phyloP scores from a whole-genome alignment of 1,139 yeast species.

The Yamadazyma diospyri region DNA sequence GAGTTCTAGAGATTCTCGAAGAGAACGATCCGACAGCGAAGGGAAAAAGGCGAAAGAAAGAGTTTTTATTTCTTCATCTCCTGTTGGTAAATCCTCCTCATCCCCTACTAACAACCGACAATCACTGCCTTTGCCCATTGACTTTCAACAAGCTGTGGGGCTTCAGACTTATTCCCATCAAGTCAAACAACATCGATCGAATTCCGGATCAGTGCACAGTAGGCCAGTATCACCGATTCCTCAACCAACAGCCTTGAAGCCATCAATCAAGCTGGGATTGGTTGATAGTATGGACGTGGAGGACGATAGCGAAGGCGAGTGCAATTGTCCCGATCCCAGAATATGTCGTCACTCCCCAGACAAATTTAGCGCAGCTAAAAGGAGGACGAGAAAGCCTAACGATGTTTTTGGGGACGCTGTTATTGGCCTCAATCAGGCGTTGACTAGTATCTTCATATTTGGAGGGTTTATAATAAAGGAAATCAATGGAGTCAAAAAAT shows the following conservation, averaged over 20 bases:
- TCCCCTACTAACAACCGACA: conserved; percentile 5
- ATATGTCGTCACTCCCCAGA: no score
- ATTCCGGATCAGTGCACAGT: conserved; percentile 21
- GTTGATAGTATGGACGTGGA: neutral
- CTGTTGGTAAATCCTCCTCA: neutral
- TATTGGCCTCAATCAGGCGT: conserved; percentile 10
- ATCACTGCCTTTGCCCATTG: conserved; percentile 10
- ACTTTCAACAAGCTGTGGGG: conserved; percentile 16
- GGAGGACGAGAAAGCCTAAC: conserved; percentile 8
- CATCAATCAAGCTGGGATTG: no score
- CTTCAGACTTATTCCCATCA: conserved; percentile 29
- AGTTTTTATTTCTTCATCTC: neutral
- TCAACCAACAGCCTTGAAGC: conserved; percentile 7
- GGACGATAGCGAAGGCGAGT: neutral
- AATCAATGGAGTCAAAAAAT: conserved; percentile 15
- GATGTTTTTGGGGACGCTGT: conserved; percentile 14
- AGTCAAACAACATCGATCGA: conserved; percentile 32
- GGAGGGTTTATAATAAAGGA: conserved; percentile 34
- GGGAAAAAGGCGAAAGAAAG: conserved; percentile 5
- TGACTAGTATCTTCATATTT: conserved; percentile 31
- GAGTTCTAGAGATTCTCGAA: conserved; percentile 10
- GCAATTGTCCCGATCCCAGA: no score
- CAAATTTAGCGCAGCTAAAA: no score
- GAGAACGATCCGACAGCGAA: conserved; percentile 3
- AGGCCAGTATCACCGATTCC: conserved; percentile 25